Evolutionary conservation across 2,329 filamentous ascomycete genomes (phyloP).

Genomic region (Fusarium sororula): DNA sequence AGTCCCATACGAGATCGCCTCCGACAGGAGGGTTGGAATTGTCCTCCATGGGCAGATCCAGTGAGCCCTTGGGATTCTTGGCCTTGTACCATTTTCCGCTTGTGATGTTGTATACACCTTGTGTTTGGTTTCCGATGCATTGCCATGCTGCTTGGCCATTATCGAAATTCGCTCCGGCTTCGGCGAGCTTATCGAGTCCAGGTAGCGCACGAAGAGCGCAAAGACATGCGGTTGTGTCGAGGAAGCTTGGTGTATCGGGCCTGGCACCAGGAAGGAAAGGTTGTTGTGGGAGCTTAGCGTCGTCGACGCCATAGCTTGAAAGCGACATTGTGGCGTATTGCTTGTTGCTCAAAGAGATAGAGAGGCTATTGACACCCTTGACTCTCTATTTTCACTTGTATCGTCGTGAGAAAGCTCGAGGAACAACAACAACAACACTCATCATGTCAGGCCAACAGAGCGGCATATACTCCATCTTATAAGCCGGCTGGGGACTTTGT

Average conservation of each 20-base stretch:
- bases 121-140: conserved; percentile 56
- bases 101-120: conserved; percentile 48
- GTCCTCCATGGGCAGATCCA: conserved; percentile 47
- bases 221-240: conserved; percentile 52
- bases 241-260: conserved; percentile 49
- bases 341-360: not conserved
- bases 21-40: conserved; percentile 49
- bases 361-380: not conserved
- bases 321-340: conserved; percentile 26
- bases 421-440: not conserved
- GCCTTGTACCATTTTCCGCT: conserved; percentile 55
- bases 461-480: conserved; percentile 13
- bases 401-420: not conserved
- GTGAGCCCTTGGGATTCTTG: conserved; percentile 35
- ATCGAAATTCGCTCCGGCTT: conserved; percentile 7
- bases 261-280: conserved; percentile 49
- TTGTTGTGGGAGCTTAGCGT: conserved; percentile 47
- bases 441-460: not conserved
- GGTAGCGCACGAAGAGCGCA: conserved; percentile 47
- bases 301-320: conserved; percentile 25
- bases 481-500: not conserved
- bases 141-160: conserved; percentile 49
- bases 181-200: not conserved
- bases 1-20: conserved; percentile 44
- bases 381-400: not conserved